Evolutionary conservation across 768 basidiomycete species (phyloP), one percentile per base, ranked within the genome.

Genomic region (Termitomyces sp.): DNA sequence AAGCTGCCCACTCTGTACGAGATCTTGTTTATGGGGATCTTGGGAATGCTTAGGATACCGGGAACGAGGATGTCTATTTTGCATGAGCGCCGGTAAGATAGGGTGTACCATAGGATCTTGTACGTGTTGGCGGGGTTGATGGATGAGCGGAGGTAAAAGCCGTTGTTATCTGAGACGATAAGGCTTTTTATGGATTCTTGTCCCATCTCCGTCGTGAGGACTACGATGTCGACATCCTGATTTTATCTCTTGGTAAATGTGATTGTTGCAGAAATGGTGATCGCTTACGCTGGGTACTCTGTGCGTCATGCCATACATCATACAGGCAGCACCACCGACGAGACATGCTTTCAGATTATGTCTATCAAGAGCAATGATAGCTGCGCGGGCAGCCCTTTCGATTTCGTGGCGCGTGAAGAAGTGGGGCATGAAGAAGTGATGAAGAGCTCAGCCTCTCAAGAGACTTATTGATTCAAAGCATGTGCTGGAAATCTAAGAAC

Each of bases 191-290:
- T 67, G 11, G 62, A 58, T 63, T 77, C 77, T 45, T 64, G 61
- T 47, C 68, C 60, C 4, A 26, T 34, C 1, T 62, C 58, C 5
- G n/a, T n/a, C n/a, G 74, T 73, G 41, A 78, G 61, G 15, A 79
- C 73, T 34, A 79, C 68, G 10, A 80, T 64, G 54, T 80, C 79
- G 12, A 79, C 66, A 56, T 80, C 80, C 78, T 80, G 14, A 28
- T 40, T 47, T 19, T 9, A n/a, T 5, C 2, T 17, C 14, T 10
- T 34, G 15, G 14, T 22, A 5, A 17, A 15, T 7, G 4, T 22
- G 19, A 15, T 47, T 8, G 3, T 6, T 21, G 11, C 6, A 1
- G 14, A 19, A 19, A 11, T 19, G 11, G 19, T 4, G 32, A 34
- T 14, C 2, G 15, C 26, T 21, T 48, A 77, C 77, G 41, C 66